Base-by-base conservation (phyloP, 495 filamentous ascomycete genomes). In the Penicillium paxilli region DNA sequence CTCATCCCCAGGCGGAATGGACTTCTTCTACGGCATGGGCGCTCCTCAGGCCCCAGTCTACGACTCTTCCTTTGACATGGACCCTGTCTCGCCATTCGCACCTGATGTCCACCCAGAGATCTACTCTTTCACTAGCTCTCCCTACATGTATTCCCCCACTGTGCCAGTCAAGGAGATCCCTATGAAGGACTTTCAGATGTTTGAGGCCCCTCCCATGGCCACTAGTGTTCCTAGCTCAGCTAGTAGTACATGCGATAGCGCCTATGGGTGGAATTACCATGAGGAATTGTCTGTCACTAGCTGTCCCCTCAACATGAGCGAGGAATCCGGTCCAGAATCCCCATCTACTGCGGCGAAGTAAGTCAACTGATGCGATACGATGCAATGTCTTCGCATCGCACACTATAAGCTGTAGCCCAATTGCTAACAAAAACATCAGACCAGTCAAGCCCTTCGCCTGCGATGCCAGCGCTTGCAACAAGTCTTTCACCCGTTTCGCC, bases 401-500 rank as follows among this genome's bases (percentile, higher is more conserved):
- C n/a, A n/a, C n/a, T n/a, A n/a, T n/a, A n/a, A n/a, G n/a, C n/a
- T n/a, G n/a, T n/a, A n/a, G n/a, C 26, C 26, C 26, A 5, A 5
- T 47, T 20, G 22, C 19, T 24, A 17, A 47, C 33, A 23, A 44
- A n/a, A 21, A 32, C 6, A 30, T 5, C 49, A 70, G 69, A 49
- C 71, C 69, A 9, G 47, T 53, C 22, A 78, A 74, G 51, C 67
- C 70, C 14, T 83, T 77, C 52, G 57, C 64, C 6, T 69, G 77
- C 55, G 66, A 72, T 9, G 58, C 76, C 54, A 64, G 69, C 11
- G 57, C 69, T 49, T 83, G 81, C 60, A 66, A 65, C 37, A 76
- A 69, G 49, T 62, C 67, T 17, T 83, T 82, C 65, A 77, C 75
- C 9, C 77, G 82, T 46, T 65, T 71, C 24, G 79, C 80, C 24